Percentiles rank a stretch among this genome's conserved stretches.
Conservation (phyloP, 2,329 filamentous ascomycete species). For the Nemania sp. region DNA sequence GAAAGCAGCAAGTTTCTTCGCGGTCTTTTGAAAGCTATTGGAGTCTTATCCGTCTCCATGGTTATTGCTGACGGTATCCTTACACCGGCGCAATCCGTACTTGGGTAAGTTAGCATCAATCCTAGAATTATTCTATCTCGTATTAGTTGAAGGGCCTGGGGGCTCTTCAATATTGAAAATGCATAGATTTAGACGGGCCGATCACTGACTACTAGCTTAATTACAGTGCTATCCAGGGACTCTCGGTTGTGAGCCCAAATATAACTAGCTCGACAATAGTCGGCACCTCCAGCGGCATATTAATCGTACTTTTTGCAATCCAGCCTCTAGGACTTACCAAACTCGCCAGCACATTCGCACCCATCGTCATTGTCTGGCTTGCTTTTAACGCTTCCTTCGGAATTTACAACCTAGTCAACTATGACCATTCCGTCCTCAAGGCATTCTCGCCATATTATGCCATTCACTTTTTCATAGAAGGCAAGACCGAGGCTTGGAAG, state of each 20-base stretch:
- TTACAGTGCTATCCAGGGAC: constrained; percentile 70
- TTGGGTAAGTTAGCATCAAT: constrained; percentile 55
- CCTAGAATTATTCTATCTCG: not conserved
- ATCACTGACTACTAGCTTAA: constrained; percentile 12
- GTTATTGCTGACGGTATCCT: constrained; percentile 75
- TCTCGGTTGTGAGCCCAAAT: constrained; percentile 67
- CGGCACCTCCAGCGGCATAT: constrained; percentile 72
- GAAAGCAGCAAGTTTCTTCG: constrained; percentile 67
- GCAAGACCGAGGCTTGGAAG: constrained; percentile 71
- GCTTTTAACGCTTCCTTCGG: constrained; percentile 72
- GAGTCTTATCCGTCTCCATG: constrained; percentile 74
- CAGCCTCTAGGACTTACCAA: constrained; percentile 74
- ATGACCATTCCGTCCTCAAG: constrained; percentile 66
- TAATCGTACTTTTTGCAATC: constrained; percentile 71
- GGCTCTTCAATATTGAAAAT: not conserved
- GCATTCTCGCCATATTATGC: constrained; percentile 71
- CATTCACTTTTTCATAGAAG: constrained; percentile 69
- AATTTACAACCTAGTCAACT: constrained; percentile 69
- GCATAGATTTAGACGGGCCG: not conserved
- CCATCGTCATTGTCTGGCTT: constrained; percentile 76
- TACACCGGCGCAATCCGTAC: constrained; percentile 76
- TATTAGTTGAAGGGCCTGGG: not conserved
- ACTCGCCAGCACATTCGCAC: constrained; percentile 71
- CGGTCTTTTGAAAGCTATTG: constrained; percentile 68
- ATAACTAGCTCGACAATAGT: constrained; percentile 70